Evolutionary conservation across 2,329 filamentous ascomycete species (phyloP).

Genomic region (Leptographium wingfieldii): DNA sequence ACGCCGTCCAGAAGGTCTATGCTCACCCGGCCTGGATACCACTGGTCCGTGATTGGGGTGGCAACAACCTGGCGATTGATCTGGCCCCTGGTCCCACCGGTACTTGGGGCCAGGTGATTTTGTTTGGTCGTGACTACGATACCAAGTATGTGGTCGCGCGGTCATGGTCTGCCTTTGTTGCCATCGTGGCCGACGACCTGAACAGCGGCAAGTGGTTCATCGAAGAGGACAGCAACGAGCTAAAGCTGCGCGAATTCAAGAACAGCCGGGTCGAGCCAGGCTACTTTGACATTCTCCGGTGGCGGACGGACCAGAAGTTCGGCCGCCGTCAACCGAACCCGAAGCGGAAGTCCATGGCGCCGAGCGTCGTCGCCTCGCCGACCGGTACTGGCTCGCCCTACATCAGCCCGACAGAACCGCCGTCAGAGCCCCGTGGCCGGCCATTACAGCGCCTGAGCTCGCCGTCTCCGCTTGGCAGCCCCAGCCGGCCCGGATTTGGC

Average conservation of each 20-base stretch:
- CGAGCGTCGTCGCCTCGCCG: constrained; percentile 26
- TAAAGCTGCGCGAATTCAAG: constrained; percentile 90
- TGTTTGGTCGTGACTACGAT: constrained; percentile 95
- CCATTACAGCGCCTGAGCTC: constrained; percentile 57
- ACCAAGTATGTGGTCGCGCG: constrained; percentile 94
- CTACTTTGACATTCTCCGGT: constrained; percentile 89
- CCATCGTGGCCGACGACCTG: constrained; percentile 79
- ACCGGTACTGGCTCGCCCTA: constrained; percentile 47
- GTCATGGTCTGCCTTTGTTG: constrained; percentile 82
- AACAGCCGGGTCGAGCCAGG: constrained; percentile 76
- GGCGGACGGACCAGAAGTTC: constrained; percentile 92
- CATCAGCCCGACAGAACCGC: constrained; percentile 47
- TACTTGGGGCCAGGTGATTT: constrained; percentile 90
- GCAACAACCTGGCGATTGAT: constrained; percentile 92
- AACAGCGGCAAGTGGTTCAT: constrained; percentile 82
- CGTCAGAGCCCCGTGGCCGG: constrained; percentile 52
- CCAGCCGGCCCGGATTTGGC: constrained; percentile 51
- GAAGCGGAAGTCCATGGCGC: constrained; percentile 40
- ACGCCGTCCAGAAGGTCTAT: constrained; percentile 83
- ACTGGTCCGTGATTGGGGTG: constrained; percentile 92
- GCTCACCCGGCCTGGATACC: constrained; percentile 94
- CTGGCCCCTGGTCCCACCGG: constrained; percentile 80
- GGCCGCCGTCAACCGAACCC: constrained; percentile 43
- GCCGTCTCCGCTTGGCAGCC: constrained; percentile 50
- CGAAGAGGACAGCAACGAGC: constrained; percentile 81